These are phyloP conservation scores for Cornus controversa DNA, from an alignment of 148 eudicot species.

Conservation along the genomic window DNA sequence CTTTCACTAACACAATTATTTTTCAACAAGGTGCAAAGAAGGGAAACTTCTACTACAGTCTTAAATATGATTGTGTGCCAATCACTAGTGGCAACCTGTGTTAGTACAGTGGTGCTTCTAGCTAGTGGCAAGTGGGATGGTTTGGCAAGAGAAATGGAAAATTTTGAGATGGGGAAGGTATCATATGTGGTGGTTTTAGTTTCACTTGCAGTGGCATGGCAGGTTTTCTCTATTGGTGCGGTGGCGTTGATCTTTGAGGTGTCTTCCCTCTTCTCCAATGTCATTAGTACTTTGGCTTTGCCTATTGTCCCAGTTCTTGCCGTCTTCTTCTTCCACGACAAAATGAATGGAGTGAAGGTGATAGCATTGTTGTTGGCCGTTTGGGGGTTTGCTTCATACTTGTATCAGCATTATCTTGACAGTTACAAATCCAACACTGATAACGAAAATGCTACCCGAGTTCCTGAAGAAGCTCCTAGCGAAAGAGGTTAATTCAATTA, in stretches of 20 bases:
- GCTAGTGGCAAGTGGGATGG: conserved; percentile 29
- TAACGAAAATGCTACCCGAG: too few species aligned
- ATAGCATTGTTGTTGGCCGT: conserved; percentile 36
- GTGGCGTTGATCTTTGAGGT: conserved; percentile 21
- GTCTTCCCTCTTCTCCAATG: conserved; percentile 33
- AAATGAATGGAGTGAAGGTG: conserved; percentile 37
- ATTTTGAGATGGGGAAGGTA: conserved; percentile 12
- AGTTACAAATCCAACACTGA: conserved; percentile 1
- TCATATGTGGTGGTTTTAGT: conserved; percentile 25
- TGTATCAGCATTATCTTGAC: conserved; percentile 40
- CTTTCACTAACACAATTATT: conserved; percentile 36
- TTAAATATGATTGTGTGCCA: conserved; percentile 33
- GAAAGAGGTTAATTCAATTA: too few species aligned
- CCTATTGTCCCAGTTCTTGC: conserved; percentile 27
- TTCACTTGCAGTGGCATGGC: conserved; percentile 26
- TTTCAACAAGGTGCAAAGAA: conserved; percentile 23
- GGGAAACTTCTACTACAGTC: conserved; percentile 6
- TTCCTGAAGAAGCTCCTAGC: too few species aligned
- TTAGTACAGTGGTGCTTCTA: conserved; percentile 12
- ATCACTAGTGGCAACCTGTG: conserved; percentile 22
- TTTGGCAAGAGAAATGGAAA: conserved; percentile 23
- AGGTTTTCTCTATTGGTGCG: conserved; percentile 11
- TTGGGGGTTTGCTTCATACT: conserved; percentile 44
- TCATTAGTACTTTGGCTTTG: conserved; percentile 20
- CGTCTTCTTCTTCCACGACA: conserved; percentile 31